phyloP scores from a whole-genome alignment of 352 stramenopile genomes.

The Plasmopara muralis region DNA sequence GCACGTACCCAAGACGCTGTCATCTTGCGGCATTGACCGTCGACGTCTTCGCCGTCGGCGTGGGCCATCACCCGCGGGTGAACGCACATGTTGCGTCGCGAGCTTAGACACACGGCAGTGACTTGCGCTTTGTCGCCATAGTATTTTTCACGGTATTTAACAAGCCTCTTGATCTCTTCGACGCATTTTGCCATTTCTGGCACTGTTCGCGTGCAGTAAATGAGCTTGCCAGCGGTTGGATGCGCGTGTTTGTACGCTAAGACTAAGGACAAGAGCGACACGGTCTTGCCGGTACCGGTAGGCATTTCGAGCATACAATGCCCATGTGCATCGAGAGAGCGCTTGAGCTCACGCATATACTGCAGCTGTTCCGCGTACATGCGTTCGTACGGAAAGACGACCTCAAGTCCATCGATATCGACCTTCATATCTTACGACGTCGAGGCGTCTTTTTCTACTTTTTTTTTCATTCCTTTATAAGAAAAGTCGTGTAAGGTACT shows the following conservation, averaged over 20 bases:
- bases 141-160: constrained; percentile 68
- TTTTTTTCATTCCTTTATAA: no score
- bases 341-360: constrained; percentile 99
- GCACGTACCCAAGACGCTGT: constrained; percentile 97
- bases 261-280: constrained; percentile 95
- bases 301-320: constrained; percentile 99
- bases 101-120: constrained; percentile 89
- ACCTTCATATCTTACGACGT: constrained; percentile 71
- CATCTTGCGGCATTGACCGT: constrained; percentile 95
- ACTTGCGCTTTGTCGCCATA: constrained; percentile 55
- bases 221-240: constrained; percentile 93
- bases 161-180: constrained; percentile 96
- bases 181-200: constrained; percentile 99
- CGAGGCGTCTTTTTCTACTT: no score
- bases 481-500: neutral
- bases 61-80: constrained; percentile 94
- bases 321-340: constrained; percentile 93
- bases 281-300: constrained; percentile 97
- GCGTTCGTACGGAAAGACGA: constrained; percentile 96
- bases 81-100: constrained; percentile 97
- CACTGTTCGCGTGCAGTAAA: constrained; percentile 99
- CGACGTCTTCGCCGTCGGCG: constrained; percentile 94
- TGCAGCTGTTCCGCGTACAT: constrained; percentile 99
- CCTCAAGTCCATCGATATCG: constrained; percentile 93
- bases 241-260: constrained; percentile 93